These are phyloP conservation scores for Cymbopogon citratus DNA, from an alignment of 176 grass and related monocot species.

Conservation along the genomic window DNA sequence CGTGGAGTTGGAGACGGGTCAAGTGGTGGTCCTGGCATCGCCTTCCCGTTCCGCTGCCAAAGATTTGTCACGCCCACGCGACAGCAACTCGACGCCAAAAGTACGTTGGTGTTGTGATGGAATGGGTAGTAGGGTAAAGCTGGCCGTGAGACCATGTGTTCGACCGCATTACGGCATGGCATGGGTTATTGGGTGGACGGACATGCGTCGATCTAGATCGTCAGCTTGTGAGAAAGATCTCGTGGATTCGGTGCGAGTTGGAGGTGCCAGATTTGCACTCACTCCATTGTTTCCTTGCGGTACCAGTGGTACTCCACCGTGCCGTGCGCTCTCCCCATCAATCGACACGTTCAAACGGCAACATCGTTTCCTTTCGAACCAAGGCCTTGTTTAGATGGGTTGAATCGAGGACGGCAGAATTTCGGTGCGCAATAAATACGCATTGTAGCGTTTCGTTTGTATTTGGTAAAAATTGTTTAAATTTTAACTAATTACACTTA, in stretches of 20 bases:
- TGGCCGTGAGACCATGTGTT: neutral
- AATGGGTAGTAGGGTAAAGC: neutral
- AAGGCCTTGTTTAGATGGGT: too few species aligned
- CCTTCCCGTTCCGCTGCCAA: neutral
- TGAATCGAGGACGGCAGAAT: too few species aligned
- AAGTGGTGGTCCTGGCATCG: neutral
- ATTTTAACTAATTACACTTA: too few species aligned
- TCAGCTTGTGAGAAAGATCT: neutral
- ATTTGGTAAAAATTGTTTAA: too few species aligned
- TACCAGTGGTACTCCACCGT: too few species aligned
- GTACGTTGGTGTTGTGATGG: neutral
- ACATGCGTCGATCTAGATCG: neutral
- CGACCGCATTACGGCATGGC: neutral
- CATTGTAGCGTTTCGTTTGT: too few species aligned
- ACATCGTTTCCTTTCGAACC: neutral
- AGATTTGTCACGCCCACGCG: neutral
- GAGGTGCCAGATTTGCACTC: neutral
- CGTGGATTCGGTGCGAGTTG: neutral
- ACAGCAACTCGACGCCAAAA: neutral
- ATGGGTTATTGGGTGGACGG: neutral
- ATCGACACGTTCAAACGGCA: neutral
- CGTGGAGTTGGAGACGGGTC: neutral
- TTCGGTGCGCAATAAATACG: too few species aligned
- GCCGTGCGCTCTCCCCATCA: too few species aligned
- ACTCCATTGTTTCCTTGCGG: neutral